Evolutionary conservation across 1,284 basidiomycete genomes (phyloP), one percentile per base, ranked within the genome.

Genomic region (Pseudozyma sp.): DNA sequence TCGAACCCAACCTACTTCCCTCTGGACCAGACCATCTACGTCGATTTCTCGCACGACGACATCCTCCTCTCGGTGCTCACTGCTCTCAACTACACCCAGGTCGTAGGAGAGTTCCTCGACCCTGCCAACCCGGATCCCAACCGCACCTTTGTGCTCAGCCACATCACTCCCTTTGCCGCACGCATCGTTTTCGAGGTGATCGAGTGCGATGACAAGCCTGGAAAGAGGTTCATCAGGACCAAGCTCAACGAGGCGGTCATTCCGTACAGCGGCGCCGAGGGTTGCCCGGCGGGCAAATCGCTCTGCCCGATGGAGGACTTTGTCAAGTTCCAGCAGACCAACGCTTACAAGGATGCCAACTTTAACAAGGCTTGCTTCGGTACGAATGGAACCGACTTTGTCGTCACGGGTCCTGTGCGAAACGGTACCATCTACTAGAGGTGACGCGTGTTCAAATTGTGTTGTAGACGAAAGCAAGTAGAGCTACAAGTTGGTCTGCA

Each of bases 191-290:
- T 76, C 30, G 66, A 79, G 39, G 66, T 84, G 7, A 42, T 79
- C 45, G 68, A 79, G 14, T 81, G 77, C 68, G 29, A 61, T 7
- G 55, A 34, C 7, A 50, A 61, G 19, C 43, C 43, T 5, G 17
- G 45, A 1, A 88, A 87, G 31, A 86, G 83, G 0, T 92, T 93
- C 77, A 90, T 94, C 70, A 90, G 92, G 6, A 87, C 92, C 56
- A 88, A 92, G 80, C 88, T 94, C 84, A 96, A 96, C 85, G 94
- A 97, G 81, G 94, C 92, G 4, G 92, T 94, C 1, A 88, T 90
- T 1, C 93, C 94, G 1, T 87, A 96, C 42, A 90, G 90, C 2
- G 89, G 90, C 37, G 94, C 93, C 75, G 89, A 90, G 10, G 89
- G 89, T 0, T 84, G 88, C 75, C 68, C 85, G 9, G 85, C 90